Base-by-base conservation (phyloP, 108 stramenopile genomes). In the Nitzschia palea region DNA sequence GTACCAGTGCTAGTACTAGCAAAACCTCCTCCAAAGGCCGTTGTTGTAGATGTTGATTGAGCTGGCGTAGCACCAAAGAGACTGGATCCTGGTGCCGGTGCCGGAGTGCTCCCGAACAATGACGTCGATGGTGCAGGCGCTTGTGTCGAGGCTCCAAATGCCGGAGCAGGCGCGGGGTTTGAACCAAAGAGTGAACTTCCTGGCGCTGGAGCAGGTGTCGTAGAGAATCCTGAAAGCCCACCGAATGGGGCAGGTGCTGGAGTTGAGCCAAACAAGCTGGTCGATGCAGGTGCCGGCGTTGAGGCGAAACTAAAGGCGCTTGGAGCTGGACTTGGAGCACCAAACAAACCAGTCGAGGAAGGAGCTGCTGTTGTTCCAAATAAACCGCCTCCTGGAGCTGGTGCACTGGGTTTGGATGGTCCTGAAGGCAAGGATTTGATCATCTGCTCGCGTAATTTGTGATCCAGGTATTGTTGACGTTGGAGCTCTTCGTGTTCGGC, bases 191-290 rank as follows among this genome's bases (percentile, higher is more conserved):
- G 17, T 23, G 58, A 33, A 17, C 69, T 59, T 27, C 68, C 65
- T n/a, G 65, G 61, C 17, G 73, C 40, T 40, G 82, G 73, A 65
- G 75, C 69, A 25, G 76, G 70, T 2, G 64, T 35, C 4, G 73
- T 33, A 28, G 79, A 81, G 31, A 86, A 86, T 20, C 93, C 93
- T 67, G 86, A 94, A 30, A 74, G 42, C 0, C 73, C 73, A 77
- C 62, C 50, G 20, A 76, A 51, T 31, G 60, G 35, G 22, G 80
- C 71, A 0, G 86, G 75, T 12, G 85, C 72, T 15, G 87, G 71
- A 2, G 78, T 53, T 1, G 80, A 73, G 12, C 83, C 83, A 70
- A 71, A 74, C 29, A 73, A 30, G 22, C 81, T 84, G 26, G 68
- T 71, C 25, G 37, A 37, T 33, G 77, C 73, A 12, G 81, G 77